Evolutionary conservation across 2,329 filamentous ascomycete genomes (phyloP).

Genomic region (Aspergillus niger): DNA sequence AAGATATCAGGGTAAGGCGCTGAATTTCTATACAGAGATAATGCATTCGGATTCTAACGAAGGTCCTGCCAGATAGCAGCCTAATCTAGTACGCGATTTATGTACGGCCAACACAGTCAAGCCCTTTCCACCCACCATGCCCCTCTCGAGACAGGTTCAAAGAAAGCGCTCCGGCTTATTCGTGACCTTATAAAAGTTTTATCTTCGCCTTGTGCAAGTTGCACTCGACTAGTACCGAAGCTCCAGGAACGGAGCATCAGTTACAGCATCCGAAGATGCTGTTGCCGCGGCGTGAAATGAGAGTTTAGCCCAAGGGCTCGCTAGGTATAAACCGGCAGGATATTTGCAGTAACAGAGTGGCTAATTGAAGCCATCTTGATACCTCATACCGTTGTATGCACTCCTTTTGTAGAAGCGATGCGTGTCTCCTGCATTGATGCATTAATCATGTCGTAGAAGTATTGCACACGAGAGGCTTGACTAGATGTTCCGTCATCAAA

Average conservation of each 20-base stretch:
- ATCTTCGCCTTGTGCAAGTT: conserved; percentile 75
- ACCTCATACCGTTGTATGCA: not conserved
- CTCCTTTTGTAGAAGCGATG: not conserved
- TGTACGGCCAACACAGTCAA: conserved; percentile 97
- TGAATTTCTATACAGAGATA: not conserved
- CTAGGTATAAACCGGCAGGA: not conserved
- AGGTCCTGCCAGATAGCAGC: not conserved
- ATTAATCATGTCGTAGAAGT: too few species aligned
- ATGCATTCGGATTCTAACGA: not conserved
- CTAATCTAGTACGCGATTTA: conserved; percentile 26
- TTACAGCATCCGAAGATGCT: conserved; percentile 57
- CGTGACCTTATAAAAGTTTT: conserved; percentile 66
- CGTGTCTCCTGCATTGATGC: not conserved
- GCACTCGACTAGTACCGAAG: conserved; percentile 71
- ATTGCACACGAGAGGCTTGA: not conserved
- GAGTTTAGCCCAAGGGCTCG: not conserved
- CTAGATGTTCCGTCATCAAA: not conserved
- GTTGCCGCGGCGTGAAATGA: conserved; percentile 54
- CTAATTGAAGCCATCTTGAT: not conserved
- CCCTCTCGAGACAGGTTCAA: conserved; percentile 77
- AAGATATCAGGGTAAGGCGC: not conserved
- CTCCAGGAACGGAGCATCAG: conserved; percentile 64
- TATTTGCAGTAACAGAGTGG: not conserved
- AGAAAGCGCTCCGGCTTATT: conserved; percentile 99
- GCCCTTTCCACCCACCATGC: conserved; percentile 79